Evolutionary conservation across 257 asterid species (phyloP).

Genomic region (Echium plantagineum): DNA sequence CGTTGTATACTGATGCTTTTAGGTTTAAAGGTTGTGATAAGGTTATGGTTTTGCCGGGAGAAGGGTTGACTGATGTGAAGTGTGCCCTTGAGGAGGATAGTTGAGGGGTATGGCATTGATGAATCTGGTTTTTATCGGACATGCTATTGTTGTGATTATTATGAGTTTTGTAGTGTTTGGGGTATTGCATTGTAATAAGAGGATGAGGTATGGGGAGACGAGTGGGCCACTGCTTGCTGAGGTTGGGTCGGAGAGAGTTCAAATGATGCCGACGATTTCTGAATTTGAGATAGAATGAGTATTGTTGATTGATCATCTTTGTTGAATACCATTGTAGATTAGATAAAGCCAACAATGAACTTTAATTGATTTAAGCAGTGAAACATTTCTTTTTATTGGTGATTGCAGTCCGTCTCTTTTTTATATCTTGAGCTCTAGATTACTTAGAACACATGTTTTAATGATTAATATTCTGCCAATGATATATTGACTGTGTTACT

Average conservation of each 20-base stretch:
- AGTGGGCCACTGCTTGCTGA: constrained; percentile 36
- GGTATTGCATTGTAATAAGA: constrained; percentile 28
- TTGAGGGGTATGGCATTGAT: constrained; percentile 60
- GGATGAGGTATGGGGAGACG: constrained; percentile 33
- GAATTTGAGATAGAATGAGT: constrained; percentile 53
- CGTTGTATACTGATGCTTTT: constrained; percentile 56
- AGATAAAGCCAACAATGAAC: not conserved
- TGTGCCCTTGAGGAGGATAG: constrained; percentile 62
- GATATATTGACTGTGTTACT: not conserved
- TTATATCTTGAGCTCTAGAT: not conserved
- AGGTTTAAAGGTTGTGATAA: constrained; percentile 52
- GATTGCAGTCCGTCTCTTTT: too few species aligned
- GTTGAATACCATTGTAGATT: not conserved
- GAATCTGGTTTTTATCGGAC: constrained; percentile 43
- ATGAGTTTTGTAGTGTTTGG: constrained; percentile 39
- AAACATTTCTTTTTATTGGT: not conserved
- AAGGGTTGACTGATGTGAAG: constrained; percentile 42
- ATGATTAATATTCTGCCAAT: not conserved
- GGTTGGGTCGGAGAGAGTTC: constrained; percentile 39
- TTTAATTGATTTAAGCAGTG: constrained; percentile 1
- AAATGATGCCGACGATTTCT: constrained; percentile 45
- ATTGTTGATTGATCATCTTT: not conserved
- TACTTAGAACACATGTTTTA: too few species aligned
- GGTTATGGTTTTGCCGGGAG: constrained; percentile 16
- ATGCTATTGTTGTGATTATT: constrained; percentile 30